These are phyloP conservation scores for Dothideomycetes sp. DNA, from an alignment of 2,329 filamentous ascomycete genomes.

Conservation along the genomic window DNA sequence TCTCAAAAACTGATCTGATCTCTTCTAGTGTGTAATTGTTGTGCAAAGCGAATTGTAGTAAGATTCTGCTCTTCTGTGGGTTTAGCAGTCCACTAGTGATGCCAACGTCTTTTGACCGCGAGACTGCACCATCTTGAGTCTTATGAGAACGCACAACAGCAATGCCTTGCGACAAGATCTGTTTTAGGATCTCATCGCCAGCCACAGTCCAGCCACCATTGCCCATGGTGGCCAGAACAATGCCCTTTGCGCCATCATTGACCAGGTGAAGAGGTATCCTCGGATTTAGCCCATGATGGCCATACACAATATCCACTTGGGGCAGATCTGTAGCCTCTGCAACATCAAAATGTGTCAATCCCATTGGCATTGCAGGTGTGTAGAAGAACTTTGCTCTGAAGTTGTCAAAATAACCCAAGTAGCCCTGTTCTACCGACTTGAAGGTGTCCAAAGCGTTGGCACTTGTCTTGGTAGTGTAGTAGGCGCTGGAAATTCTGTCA, in stretches of 20 bases:
- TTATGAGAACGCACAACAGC: too few species aligned
- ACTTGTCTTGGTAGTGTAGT: slow-evolving; percentile 50
- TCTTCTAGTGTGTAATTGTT: too few species aligned
- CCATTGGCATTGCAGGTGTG: slow-evolving; percentile 37
- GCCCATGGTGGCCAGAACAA: slow-evolving; percentile 46
- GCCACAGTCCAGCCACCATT: slow-evolving; percentile 38
- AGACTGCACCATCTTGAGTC: too few species aligned
- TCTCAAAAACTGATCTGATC: too few species aligned
- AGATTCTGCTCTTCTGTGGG: too few species aligned
- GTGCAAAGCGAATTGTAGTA: too few species aligned
- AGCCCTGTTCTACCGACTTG: slow-evolving; percentile 44
- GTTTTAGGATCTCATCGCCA: too few species aligned
- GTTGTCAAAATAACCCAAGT: slow-evolving; percentile 47
- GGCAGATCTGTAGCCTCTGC: slow-evolving; percentile 29
- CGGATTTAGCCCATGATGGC: slow-evolving; percentile 42
- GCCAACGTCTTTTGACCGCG: too few species aligned
- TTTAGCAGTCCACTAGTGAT: too few species aligned
- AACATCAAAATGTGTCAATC: slow-evolving; percentile 34
- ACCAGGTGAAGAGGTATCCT: slow-evolving; percentile 38
- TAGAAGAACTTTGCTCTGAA: slow-evolving; percentile 51
- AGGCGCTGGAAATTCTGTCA: slow-evolving; percentile 45
- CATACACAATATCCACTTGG: slow-evolving; percentile 45
- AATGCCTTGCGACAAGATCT: too few species aligned
- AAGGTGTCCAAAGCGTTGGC: slow-evolving; percentile 54
- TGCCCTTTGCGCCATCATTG: slow-evolving; percentile 38